These are phyloP conservation scores for Aureobasidium sp. DNA, from an alignment of 2,329 filamentous ascomycete species.

Conservation along the genomic window DNA sequence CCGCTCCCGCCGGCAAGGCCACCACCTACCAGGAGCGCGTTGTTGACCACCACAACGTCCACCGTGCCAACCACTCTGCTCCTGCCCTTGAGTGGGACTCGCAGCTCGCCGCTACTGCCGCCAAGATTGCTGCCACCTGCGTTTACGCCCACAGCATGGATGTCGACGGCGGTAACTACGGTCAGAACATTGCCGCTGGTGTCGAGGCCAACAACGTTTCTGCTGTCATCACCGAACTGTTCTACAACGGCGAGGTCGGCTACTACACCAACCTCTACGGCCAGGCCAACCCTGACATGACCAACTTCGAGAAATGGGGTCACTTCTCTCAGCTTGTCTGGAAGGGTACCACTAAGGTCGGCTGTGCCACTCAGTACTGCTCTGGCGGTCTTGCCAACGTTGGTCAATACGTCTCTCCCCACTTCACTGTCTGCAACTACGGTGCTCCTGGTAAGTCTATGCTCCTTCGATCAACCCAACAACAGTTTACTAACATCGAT, in stretches of 20 bases:
- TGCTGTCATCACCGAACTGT: conserved; percentile 66
- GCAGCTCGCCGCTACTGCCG: conserved; percentile 55
- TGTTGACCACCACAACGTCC: conserved; percentile 73
- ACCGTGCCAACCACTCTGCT: conserved; percentile 75
- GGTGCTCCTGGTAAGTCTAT: conserved; percentile 53
- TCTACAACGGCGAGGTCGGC: conserved; percentile 76
- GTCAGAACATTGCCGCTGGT: conserved; percentile 83
- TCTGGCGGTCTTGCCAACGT: conserved; percentile 42
- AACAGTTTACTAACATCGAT: conserved; percentile 20
- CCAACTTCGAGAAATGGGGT: conserved; percentile 58
- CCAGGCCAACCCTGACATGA: conserved; percentile 48
- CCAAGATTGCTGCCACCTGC: conserved; percentile 56
- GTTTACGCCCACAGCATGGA: conserved; percentile 66
- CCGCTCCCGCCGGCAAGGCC: conserved; percentile 9
- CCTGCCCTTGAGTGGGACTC: conserved; percentile 56
- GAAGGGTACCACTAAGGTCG: conserved; percentile 53
- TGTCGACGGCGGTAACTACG: conserved; percentile 58
- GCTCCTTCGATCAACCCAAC: conserved; percentile 11
- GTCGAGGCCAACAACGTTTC: conserved; percentile 50
- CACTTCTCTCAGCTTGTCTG: conserved; percentile 73
- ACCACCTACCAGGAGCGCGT: conserved; percentile 32
- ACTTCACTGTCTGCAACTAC: conserved; percentile 89
- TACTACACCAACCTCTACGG: conserved; percentile 51
- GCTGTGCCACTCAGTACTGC: conserved; percentile 54
- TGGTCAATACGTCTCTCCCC: conserved; percentile 38